These are phyloP conservation scores for Paecilomyces sp. DNA, from an alignment of 2,329 filamentous ascomycete species.

Conservation along the genomic window DNA sequence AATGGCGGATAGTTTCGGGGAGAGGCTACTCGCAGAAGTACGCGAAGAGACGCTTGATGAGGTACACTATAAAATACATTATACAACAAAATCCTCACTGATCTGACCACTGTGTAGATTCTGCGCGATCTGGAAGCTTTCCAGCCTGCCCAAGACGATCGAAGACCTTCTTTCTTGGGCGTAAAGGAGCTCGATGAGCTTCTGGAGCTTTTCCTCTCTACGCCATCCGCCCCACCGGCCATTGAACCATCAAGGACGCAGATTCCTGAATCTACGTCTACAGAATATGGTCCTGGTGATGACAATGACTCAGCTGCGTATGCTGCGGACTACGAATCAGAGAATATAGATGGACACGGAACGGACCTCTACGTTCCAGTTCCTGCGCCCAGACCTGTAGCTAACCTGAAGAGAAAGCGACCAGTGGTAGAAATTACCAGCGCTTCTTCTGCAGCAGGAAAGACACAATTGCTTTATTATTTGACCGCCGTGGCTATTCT, in stretches of 20 bases:
- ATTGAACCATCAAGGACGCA: background rate
- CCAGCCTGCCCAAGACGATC: conserved; percentile 11
- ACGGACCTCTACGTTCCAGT: background rate
- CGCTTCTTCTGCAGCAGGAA: conserved; percentile 45
- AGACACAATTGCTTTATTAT: conserved; percentile 54
- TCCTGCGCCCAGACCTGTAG: background rate
- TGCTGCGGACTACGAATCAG: background rate
- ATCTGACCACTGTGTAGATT: conserved; percentile 14
- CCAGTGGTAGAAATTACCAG: conserved; percentile 50
- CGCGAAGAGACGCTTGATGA: conserved; percentile 44
- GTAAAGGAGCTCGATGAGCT: conserved; percentile 42
- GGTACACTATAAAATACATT: conserved; percentile 29
- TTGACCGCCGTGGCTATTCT: conserved; percentile 46
- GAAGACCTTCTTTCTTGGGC: conserved; percentile 24
- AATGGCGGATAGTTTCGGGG: conserved; percentile 40
- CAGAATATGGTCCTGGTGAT: background rate
- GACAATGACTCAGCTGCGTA: background rate
- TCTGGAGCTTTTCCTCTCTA: conserved; percentile 28
- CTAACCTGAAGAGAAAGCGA: background rate
- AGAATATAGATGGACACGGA: background rate
- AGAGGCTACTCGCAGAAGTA: conserved; percentile 46
- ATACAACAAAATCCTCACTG: background rate
- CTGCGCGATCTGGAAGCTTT: conserved; percentile 22
- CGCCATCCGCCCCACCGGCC: background rate
- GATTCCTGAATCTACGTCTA: background rate